Percentiles rank a stretch among this genome's conserved stretches.
Conservation (phyloP, 2,329 filamentous ascomycete genomes). For the Paecilomyces sp. region DNA sequence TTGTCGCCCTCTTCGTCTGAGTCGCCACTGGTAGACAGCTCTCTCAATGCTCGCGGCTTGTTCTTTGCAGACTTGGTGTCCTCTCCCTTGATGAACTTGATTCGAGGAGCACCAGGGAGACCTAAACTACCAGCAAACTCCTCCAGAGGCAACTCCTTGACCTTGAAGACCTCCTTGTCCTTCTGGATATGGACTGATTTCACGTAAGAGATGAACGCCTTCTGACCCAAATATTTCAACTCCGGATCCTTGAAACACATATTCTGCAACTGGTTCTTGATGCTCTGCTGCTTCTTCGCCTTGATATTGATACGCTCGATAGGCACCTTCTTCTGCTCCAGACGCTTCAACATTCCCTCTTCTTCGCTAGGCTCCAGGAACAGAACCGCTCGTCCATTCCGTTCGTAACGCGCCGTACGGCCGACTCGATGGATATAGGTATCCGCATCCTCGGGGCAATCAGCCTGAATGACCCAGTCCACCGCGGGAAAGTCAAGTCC, state of each 20-base stretch:
- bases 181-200: conserved; percentile 80
- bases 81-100: conserved; percentile 87
- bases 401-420: conserved; percentile 87
- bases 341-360: conserved; percentile 74
- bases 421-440: conserved; percentile 97
- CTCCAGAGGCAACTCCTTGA: conserved; percentile 76
- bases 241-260: conserved; percentile 95
- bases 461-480: conserved; percentile 98
- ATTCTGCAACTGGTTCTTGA: conserved; percentile 78
- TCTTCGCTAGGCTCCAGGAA: conserved; percentile 93
- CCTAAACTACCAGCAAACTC: conserved; percentile 79
- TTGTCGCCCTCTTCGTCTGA: conserved; percentile 41
- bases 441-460: conserved; percentile 92
- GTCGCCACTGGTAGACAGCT: conserved; percentile 54
- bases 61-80: conserved; percentile 86
- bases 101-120: conserved; percentile 82
- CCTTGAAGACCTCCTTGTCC: conserved; percentile 84
- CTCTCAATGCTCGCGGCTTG: conserved; percentile 60
- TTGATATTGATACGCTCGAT: conserved; percentile 81
- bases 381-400: conserved; percentile 76
- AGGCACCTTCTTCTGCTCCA: conserved; percentile 84
- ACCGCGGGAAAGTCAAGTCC: conserved; percentile 94
- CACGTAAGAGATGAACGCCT: conserved; percentile 87
- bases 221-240: conserved; percentile 90
- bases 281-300: conserved; percentile 80